Evolutionary conservation across 2,329 filamentous ascomycete species (phyloP), one percentile per base, ranked within the genome.

Genomic region (Ustulina deusta): DNA sequence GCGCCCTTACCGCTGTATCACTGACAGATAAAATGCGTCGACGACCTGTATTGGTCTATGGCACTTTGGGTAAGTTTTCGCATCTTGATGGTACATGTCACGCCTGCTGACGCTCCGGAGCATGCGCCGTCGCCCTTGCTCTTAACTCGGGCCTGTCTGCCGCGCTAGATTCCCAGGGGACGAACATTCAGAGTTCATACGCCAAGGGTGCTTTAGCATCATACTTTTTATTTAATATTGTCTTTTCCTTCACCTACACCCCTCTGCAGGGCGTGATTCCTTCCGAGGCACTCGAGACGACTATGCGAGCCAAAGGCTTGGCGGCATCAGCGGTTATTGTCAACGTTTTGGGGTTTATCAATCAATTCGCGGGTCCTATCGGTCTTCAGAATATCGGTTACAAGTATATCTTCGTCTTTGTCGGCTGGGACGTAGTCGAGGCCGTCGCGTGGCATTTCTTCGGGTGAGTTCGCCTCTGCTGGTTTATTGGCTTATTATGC

Each of bases 241-340:
- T 84, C 65, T 85, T 83, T 75, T 83, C 83, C 2, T 84, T 85
- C 70, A 83, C 82, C 46, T 84, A 84, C 72, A 85, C 83, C 1
- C 83, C 83, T 0, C 79, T 85, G 13, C 83, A 85, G 68, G 82
- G 80, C 64, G 81, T 84, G 49, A 80, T 84, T 46, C 82, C 83
- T 1, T 80, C 81, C 32, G 83, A 85, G 68, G 81, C 82, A 2
- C 78, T 85, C 36, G 83, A 84, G 71, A 85, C 82, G 1, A 84
- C 83, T 3, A 83, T 79, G 42, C 81, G 83, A 60, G 81, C 83
- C 65, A 85, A 84, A 76, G 83, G 83, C 68, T 75, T 84, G 17
- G 83, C 83, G 3, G 74, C 79, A 3, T 83, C 80, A 1, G 80
- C 79, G n/a, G 78, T 85, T 66, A 79, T 84, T 59, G 81, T 83